These are phyloP conservation scores for Heterobasidion parviporum DNA, from an alignment of 1,284 basidiomycete species.

Conservation along the genomic window DNA sequence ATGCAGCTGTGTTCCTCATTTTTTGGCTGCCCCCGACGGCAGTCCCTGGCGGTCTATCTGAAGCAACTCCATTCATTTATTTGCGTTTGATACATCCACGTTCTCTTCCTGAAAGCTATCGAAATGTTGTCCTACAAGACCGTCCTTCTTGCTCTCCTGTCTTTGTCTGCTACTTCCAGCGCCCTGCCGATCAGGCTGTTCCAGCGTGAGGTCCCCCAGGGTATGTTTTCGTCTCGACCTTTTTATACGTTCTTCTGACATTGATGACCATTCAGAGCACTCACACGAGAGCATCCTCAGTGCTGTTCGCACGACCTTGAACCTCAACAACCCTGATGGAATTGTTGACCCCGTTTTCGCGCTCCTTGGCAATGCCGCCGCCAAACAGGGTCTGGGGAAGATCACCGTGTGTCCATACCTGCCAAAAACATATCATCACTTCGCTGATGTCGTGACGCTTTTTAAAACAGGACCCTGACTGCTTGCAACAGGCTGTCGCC, in stretches of 20 bases:
- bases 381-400: slow-evolving; percentile 41
- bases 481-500: slow-evolving; percentile 57
- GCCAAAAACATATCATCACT: too few relatives aligned
- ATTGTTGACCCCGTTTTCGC: slow-evolving; percentile 61
- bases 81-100: slow-evolving; percentile 8
- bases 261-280: slow-evolving; percentile 37
- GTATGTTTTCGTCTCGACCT: slow-evolving; percentile 22
- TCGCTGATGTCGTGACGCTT: background rate
- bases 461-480: slow-evolving; percentile 42
- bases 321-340: slow-evolving; percentile 49
- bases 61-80: slow-evolving; percentile 14
- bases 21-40: too few relatives aligned
- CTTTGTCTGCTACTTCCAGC: slow-evolving; percentile 25
- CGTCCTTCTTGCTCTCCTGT: slow-evolving; percentile 29
- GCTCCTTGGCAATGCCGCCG: slow-evolving; percentile 61
- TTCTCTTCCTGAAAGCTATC: slow-evolving; percentile 4
- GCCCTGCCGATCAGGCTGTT: slow-evolving; percentile 29
- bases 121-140: slow-evolving; percentile 37
- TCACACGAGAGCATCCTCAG: slow-evolving; percentile 53
- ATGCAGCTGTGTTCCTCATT: too few relatives aligned
- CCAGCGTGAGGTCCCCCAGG: slow-evolving; percentile 60
- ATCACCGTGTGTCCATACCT: slow-evolving; percentile 32
- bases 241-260: background rate
- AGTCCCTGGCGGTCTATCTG: slow-evolving; percentile 3
- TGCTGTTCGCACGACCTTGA: slow-evolving; percentile 37